A percentile compares a stretch with the other conserved stretches of the same genome.
Conservation (phyloP, 2,329 filamentous ascomycete genomes). For the Fonsecaea pugnacius region DNA sequence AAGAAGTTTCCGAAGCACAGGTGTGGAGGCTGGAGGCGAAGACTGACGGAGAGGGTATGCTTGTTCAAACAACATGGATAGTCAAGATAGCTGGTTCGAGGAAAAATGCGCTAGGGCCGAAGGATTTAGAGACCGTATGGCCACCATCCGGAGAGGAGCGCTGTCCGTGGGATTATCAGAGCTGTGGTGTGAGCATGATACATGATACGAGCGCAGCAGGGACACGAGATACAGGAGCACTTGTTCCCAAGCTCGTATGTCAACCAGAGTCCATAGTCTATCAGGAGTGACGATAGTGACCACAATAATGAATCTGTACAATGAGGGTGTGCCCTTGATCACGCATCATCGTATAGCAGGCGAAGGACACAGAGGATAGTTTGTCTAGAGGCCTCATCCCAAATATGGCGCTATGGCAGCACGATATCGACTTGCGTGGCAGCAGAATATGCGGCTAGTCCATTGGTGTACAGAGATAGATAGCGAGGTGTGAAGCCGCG, state of each 20-base stretch:
- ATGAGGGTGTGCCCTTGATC: too few relatives aligned
- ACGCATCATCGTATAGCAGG: too few relatives aligned
- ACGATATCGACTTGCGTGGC: too few relatives aligned
- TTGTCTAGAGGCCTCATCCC: too few relatives aligned
- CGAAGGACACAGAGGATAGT: too few relatives aligned
- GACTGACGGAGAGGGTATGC: neutral
- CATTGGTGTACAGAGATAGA: too few relatives aligned
- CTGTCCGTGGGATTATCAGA: neutral
- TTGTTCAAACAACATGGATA: neutral
- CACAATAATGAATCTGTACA: neutral
- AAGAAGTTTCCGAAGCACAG: neutral
- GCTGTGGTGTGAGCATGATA: neutral
- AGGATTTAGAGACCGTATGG: neutral
- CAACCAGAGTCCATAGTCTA: neutral
- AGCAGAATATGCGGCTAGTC: too few relatives aligned
- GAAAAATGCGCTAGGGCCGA: neutral
- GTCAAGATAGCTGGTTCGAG: neutral
- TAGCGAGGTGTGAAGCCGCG: too few relatives aligned
- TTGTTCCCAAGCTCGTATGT: neutral
- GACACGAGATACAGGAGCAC: neutral
- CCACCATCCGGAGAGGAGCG: neutral
- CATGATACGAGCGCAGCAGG: neutral
- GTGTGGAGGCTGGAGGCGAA: neutral
- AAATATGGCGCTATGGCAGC: too few relatives aligned
- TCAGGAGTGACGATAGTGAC: neutral